Percentiles rank a stretch among this genome's conserved stretches.
Conservation (phyloP, 805 yeast species). For the Yarrowia yakushimensis region DNA sequence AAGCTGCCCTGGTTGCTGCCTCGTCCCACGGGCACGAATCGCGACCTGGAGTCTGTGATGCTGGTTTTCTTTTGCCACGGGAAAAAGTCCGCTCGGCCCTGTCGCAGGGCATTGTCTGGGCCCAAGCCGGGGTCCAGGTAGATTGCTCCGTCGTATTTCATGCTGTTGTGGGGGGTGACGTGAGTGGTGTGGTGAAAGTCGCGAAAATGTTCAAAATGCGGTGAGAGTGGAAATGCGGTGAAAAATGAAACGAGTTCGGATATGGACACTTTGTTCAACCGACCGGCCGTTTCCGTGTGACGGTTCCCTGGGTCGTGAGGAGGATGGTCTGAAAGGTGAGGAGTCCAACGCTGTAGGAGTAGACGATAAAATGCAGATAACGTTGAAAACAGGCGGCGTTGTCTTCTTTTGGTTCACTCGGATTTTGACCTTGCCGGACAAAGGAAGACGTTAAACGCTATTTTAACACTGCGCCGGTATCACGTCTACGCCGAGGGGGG, state of each 20-base stretch:
- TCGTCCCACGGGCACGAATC: constrained; percentile 1
- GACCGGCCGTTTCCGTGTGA: neutral
- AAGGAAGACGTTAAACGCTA: constrained; percentile 24
- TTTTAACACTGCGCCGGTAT: neutral
- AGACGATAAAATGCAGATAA: constrained; percentile 20
- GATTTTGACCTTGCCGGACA: constrained; percentile 5
- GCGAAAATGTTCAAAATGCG: neutral
- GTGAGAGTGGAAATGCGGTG: too few relatives aligned
- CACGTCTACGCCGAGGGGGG: constrained; percentile 1
- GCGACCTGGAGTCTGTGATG: neutral
- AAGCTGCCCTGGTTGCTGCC: neutral
- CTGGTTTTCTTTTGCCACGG: neutral
- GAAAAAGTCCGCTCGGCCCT: neutral
- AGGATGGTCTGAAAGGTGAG: neutral
- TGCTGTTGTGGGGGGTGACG: too few relatives aligned
- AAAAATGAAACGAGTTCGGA: too few relatives aligned
- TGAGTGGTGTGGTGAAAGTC: neutral
- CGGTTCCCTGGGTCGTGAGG: neutral
- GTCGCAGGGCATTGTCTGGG: neutral
- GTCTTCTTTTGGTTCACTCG: constrained; percentile 12
- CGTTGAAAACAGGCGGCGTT: constrained; percentile 24
- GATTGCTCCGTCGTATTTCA: constrained; percentile 24
- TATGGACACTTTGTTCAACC: too few relatives aligned
- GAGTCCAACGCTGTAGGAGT: neutral
- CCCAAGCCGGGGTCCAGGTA: constrained; percentile 15